Percentiles rank a stretch among this genome's conserved stretches.
Evolutionary conservation across 2,329 filamentous ascomycete genomes (phyloP).

Genomic region (Beauveria scarabaeidicola): DNA sequence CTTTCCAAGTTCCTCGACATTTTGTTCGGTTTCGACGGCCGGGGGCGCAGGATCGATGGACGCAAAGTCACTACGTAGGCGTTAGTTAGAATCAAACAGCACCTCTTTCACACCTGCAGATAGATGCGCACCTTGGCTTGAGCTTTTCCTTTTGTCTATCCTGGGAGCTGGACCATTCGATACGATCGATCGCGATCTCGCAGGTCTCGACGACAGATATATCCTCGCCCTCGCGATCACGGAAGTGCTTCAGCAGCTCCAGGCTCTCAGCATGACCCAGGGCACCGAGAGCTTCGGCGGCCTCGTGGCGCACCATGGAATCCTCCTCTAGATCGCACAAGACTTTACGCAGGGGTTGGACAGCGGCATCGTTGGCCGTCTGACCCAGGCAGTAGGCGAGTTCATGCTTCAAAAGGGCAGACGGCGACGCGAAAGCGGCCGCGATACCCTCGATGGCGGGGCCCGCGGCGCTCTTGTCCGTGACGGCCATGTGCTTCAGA

Average conservation of each 20-base stretch:
- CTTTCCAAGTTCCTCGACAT: constrained; percentile 66
- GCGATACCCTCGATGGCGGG: constrained; percentile 72
- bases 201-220: constrained; percentile 89
- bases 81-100: constrained; percentile 21
- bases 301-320: constrained; percentile 92
- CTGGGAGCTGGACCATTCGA: constrained; percentile 83
- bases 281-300: constrained; percentile 87
- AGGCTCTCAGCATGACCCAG: constrained; percentile 69
- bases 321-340: constrained; percentile 76
- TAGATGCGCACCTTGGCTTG: constrained; percentile 59
- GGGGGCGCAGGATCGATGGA: constrained; percentile 94
- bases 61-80: constrained; percentile 67
- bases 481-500: constrained; percentile 82
- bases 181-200: constrained; percentile 89
- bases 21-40: constrained; percentile 59
- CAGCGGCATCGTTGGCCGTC: constrained; percentile 67
- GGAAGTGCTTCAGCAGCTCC: constrained; percentile 61
- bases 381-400: constrained; percentile 95
- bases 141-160: constrained; percentile 65
- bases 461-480: constrained; percentile 49
- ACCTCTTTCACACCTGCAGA: constrained; percentile 9
- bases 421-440: constrained; percentile 74
- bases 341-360: constrained; percentile 63
- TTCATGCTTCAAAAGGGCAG: constrained; percentile 90
- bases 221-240: constrained; percentile 67